Base-by-base conservation (phyloP, 2,329 filamentous ascomycete genomes). In the Epichloe bromicola region DNA sequence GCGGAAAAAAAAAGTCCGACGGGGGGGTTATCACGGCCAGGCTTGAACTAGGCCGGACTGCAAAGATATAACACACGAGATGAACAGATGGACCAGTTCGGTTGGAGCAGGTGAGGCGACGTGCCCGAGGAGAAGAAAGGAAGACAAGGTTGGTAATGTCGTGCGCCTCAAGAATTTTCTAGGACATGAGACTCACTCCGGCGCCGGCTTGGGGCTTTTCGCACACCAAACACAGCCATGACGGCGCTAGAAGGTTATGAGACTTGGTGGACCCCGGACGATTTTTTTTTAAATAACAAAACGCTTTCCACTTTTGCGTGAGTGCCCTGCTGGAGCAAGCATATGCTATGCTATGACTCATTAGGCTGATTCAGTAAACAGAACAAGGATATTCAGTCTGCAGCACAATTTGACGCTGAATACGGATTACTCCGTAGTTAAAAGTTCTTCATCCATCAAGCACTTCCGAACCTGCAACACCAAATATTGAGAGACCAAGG, bases 101-200 rank as follows among this genome's bases (percentile, higher is more conserved):
- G 34, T 42, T 14, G 48, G 34, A 36, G 34, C 17, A 30, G 41
- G 33, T 14, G 46, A 47, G 49, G 41, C 36, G 45, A 33, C 36
- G 47, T 54, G 57, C 59, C 58, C 59, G 57, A 55, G 43, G 10
- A 19, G 49, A 23, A 42, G 40, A 26, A 48, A 46, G 47, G 49
- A 38, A 53, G 19, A 37, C 39, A 23, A 19, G 6, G 34, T 37
- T 46, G 46, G 20, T 46, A 38, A 42, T 51, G 49, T 42, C 15
- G 38, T 26, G 30, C 40, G 48, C 20, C 30, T 44, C 8, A 44
- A 49, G 40, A 44, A 38, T 17, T 49, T 49, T 49, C 39, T 41
- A 8, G 39, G 6, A 40, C 15, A 41, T 19, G 39, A 10, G n/a
- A 30, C 8, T 30, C 26, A 30, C 26, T 30, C 36, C 36, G n/a